Conservation (phyloP, 139 green algal species). For the Coelastrella sp. region DNA sequence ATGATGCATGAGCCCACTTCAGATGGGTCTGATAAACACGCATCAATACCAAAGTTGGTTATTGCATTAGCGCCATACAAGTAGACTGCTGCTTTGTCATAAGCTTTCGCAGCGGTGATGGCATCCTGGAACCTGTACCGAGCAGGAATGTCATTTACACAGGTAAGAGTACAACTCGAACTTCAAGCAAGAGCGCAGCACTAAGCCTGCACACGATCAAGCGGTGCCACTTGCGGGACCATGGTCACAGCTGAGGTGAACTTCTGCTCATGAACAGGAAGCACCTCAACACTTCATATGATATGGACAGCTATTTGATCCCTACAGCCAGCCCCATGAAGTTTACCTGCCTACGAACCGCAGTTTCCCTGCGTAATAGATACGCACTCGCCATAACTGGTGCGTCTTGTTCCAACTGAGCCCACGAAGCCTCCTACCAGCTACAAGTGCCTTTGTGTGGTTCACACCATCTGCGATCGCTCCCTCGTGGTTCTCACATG, state of each 20-base stretch:
- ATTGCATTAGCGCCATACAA: constrained; percentile 18
- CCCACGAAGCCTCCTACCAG: background rate
- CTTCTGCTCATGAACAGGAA: too few species aligned
- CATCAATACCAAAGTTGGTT: constrained; percentile 21
- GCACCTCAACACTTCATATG: too few species aligned
- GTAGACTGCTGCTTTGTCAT: constrained; percentile 39
- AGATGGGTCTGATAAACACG: background rate
- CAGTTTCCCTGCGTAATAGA: constrained; percentile 23
- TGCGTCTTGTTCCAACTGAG: constrained; percentile 40
- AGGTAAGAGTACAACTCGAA: background rate
- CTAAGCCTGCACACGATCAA: too few species aligned
- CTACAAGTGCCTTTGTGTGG: too few species aligned
- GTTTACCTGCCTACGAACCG: constrained; percentile 3
- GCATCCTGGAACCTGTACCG: background rate
- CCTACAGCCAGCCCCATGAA: too few species aligned
- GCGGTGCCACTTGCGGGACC: too few species aligned
- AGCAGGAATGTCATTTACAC: background rate
- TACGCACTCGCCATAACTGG: constrained; percentile 14
- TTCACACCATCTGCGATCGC: too few species aligned
- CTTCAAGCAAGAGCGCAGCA: too few species aligned
- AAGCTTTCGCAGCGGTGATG: constrained; percentile 3
- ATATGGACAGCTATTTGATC: too few species aligned
- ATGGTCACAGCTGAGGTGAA: too few species aligned
- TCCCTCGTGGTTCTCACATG: too few species aligned
- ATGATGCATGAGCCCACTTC: constrained; percentile 22